These are phyloP conservation scores for Lentinula aciculospora DNA, from an alignment of 768 basidiomycete genomes.

Conservation along the genomic window DNA sequence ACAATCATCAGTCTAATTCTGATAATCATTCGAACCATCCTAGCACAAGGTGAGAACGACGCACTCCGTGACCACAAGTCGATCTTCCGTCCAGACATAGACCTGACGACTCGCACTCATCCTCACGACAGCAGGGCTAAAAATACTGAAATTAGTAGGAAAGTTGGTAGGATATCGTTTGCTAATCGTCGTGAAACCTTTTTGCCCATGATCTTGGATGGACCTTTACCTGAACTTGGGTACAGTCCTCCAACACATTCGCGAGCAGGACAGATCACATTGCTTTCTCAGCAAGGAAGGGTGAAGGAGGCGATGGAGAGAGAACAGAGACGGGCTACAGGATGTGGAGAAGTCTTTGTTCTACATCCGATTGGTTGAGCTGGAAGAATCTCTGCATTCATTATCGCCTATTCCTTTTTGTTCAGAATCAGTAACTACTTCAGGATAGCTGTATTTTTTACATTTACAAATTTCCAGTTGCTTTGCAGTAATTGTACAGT, in stretches of 20 bases:
- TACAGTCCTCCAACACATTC: conserved; percentile 5
- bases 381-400: too few species aligned
- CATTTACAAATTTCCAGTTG: too few species aligned
- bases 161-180: background rate
- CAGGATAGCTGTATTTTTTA: too few species aligned
- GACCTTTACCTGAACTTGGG: background rate
- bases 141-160: background rate
- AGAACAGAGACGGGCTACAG: conserved; percentile 1
- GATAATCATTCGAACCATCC: background rate
- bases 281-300: background rate
- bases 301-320: background rate
- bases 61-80: background rate
- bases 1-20: too few species aligned
- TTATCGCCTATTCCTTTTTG: too few species aligned
- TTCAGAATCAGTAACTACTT: too few species aligned
- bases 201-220: background rate
- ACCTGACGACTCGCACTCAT: background rate
- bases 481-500: too few species aligned
- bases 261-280: background rate
- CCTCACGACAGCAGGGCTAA: background rate
- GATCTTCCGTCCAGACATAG: background rate
- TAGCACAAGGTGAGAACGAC: background rate
- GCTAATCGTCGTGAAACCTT: background rate
- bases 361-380: background rate
- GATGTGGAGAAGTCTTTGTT: background rate